A percentile compares a stretch with the other conserved stretches of the same genome.
These are phyloP conservation scores for Debaryomycetaceae sp. DNA, from an alignment of 1,139 yeast species.

Conservation along the genomic window DNA sequence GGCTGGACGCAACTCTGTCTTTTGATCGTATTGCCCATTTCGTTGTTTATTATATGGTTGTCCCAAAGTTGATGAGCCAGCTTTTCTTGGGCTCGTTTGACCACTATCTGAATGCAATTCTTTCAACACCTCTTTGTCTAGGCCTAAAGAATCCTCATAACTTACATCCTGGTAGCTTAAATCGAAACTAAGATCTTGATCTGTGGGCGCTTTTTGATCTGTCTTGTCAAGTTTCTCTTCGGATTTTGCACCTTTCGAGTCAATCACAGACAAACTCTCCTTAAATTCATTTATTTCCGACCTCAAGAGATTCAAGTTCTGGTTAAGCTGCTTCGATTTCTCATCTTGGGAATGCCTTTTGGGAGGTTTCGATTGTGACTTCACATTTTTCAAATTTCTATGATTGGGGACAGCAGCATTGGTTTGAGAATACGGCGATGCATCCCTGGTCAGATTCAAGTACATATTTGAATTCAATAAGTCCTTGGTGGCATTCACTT, in stretches of 20 bases:
- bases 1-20: not conserved
- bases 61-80: not conserved
- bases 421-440: not conserved
- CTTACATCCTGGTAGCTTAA: slow-evolving; percentile 39
- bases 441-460: not conserved
- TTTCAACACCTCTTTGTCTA: slow-evolving; percentile 19
- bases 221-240: slow-evolving; percentile 2
- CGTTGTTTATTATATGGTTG: not conserved
- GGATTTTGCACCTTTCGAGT: slow-evolving; percentile 6
- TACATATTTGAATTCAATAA: not conserved
- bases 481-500: not conserved
- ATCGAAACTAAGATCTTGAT: slow-evolving; percentile 38
- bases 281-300: slow-evolving; percentile 47
- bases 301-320: slow-evolving; percentile 41
- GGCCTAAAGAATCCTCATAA: slow-evolving; percentile 40
- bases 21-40: not conserved
- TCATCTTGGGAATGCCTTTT: slow-evolving; percentile 10
- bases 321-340: slow-evolving; percentile 37
- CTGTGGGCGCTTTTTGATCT: slow-evolving; percentile 4
- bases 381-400: not conserved
- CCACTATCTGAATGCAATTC: slow-evolving; percentile 1
- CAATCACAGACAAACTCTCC: slow-evolving; percentile 36
- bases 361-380: not conserved
- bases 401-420: not conserved
- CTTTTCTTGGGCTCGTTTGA: not conserved